phyloP scores from a whole-genome alignment of 73 alveolate genomes.

The Paramecium primaurelia region DNA sequence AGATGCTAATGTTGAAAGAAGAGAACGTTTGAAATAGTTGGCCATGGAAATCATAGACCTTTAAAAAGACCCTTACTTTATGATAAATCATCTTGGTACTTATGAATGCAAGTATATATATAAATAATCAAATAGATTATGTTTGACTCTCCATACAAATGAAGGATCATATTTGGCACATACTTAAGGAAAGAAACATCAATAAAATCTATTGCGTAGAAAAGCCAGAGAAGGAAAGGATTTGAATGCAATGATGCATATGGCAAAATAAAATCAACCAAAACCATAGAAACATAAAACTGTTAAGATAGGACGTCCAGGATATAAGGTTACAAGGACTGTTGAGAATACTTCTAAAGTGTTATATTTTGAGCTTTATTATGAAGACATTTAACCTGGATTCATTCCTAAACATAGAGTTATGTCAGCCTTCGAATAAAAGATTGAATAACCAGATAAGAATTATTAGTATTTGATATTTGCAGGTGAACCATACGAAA shows the following conservation, averaged over 20 bases:
- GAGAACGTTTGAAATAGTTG: slow-evolving; percentile 92
- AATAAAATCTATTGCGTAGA: slow-evolving; percentile 92
- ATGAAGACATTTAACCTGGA: slow-evolving; percentile 82
- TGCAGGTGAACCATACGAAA: slow-evolving; percentile 99
- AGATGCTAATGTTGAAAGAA: slow-evolving; percentile 87
- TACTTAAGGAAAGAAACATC: slow-evolving; percentile 99
- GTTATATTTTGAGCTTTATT: slow-evolving; percentile 95
- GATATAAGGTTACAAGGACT: slow-evolving; percentile 96
- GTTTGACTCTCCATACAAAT: slow-evolving; percentile 98
- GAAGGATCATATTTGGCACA: slow-evolving; percentile 98
- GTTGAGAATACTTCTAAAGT: slow-evolving; percentile 94
- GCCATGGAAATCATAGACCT: slow-evolving; percentile 98
- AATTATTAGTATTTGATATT: slow-evolving; percentile 96
- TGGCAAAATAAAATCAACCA: slow-evolving; percentile 66
- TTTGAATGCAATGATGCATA: slow-evolving; percentile 73
- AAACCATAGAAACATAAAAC: slow-evolving; percentile 68
- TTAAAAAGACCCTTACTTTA: slow-evolving; percentile 97
- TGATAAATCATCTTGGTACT: slow-evolving; percentile 98
- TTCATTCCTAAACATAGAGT: slow-evolving; percentile 94
- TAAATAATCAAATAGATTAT: slow-evolving; percentile 68
- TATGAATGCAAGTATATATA: slow-evolving; percentile 88
- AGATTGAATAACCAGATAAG: slow-evolving; percentile 82
- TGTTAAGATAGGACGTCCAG: slow-evolving; percentile 99
- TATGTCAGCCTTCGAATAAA: slow-evolving; percentile 96
- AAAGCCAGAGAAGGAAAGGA: slow-evolving; percentile 86